phyloP scores from a whole-genome alignment of 2,329 filamentous ascomycete genomes.

The Cladosporium sp. region DNA sequence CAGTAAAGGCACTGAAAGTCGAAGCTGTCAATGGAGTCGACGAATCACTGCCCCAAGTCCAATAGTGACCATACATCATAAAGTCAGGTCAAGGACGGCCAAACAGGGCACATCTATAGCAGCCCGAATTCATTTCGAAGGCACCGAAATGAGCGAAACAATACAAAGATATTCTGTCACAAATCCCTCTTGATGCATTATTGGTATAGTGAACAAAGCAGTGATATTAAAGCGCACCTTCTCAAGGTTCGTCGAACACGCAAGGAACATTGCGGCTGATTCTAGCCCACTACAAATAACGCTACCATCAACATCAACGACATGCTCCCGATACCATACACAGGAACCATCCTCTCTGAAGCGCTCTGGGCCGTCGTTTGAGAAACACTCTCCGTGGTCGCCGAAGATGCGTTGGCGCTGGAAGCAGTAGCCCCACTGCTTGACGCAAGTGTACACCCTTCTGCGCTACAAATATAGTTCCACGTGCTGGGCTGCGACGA shows the following conservation, averaged over 20 bases:
- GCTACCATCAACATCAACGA: background rate
- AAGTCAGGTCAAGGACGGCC: background rate
- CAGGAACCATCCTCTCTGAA: background rate
- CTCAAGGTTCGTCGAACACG: background rate
- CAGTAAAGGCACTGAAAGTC: background rate
- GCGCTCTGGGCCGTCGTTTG: background rate
- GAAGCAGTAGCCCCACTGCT: background rate
- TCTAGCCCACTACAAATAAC: background rate
- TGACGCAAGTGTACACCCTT: constrained; percentile 1
- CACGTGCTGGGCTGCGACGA: background rate
- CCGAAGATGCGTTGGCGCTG: background rate
- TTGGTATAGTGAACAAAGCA: background rate
- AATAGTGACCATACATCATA: background rate
- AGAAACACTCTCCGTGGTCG: background rate
- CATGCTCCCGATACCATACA: background rate
- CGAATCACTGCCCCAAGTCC: background rate
- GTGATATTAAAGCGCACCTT: background rate
- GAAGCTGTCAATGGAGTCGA: background rate
- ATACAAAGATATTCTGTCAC: background rate
- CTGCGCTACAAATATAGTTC: constrained; percentile 1
- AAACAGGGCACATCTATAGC: background rate
- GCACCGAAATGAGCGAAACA: background rate
- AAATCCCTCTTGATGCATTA: background rate
- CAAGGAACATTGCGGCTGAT: background rate
- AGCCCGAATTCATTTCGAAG: background rate